Conservation (phyloP, 495 filamentous ascomycete genomes). For the Penicillium verhagenii region DNA sequence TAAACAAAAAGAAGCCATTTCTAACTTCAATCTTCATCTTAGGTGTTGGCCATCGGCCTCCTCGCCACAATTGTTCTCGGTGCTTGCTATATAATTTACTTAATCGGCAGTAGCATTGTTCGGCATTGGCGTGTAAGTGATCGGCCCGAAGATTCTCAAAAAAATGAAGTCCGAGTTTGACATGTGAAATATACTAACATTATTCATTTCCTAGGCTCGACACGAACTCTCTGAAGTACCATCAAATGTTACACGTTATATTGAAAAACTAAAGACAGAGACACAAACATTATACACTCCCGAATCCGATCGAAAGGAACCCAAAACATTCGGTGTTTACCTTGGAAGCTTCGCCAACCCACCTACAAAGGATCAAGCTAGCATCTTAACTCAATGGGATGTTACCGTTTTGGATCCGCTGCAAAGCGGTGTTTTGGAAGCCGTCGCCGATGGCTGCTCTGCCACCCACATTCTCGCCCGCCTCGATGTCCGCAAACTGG, state of each 20-base stretch:
- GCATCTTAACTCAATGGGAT: slow-evolving; percentile 1
- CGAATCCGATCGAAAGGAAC: not conserved
- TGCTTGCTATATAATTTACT: not conserved
- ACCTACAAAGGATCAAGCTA: not conserved
- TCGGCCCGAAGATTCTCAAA: not conserved
- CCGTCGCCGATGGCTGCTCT: not conserved
- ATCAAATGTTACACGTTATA: not conserved
- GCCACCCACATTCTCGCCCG: not conserved
- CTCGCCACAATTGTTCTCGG: not conserved
- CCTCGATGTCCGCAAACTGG: slow-evolving; percentile 3
- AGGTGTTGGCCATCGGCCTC: not conserved
- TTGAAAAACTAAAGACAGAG: not conserved
- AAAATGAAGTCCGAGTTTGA: too few species aligned
- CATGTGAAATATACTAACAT: not conserved
- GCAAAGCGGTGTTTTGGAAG: not conserved
- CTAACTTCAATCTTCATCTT: not conserved
- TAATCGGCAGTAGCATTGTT: not conserved
- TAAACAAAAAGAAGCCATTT: too few species aligned
- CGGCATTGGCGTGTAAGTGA: slow-evolving; percentile 6
- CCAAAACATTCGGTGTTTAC: slow-evolving; percentile 1
- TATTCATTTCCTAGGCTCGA: not conserved
- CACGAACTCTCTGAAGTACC: slow-evolving; percentile 2
- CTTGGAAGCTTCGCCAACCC: slow-evolving; percentile 1
- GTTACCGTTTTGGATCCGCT: not conserved
- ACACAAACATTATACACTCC: not conserved